Evolutionary conservation across 1,284 basidiomycete species (phyloP).

Genomic region (Fomitopsis betulina): DNA sequence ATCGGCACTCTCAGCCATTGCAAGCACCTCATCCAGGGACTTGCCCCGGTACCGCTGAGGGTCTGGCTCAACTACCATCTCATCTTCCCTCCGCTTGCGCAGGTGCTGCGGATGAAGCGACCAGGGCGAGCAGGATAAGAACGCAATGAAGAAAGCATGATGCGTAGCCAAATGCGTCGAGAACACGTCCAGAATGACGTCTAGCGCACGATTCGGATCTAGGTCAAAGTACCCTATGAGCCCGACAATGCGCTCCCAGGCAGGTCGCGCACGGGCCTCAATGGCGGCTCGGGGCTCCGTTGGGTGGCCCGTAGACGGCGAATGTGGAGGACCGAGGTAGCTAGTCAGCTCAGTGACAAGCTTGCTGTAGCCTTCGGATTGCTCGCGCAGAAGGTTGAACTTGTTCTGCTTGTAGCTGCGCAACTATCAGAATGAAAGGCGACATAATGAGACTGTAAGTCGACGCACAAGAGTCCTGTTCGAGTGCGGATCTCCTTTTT

Average conservation of each 20-base stretch:
- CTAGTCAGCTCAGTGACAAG: conserved; percentile 83
- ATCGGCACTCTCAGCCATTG: conserved; percentile 39
- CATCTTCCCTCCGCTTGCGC: conserved; percentile 16
- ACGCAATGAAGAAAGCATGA: conserved; percentile 87
- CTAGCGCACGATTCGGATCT: conserved; percentile 91
- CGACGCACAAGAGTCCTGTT: conserved; percentile 76
- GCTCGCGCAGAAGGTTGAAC: conserved; percentile 95
- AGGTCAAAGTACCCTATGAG: conserved; percentile 96
- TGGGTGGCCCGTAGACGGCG: conserved; percentile 52
- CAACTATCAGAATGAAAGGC: not conserved
- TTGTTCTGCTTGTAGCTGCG: conserved; percentile 95
- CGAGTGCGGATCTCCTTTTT: conserved; percentile 76
- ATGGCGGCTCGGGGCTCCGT: conserved; percentile 53
- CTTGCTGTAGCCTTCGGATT: conserved; percentile 96
- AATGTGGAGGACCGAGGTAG: conserved; percentile 72
- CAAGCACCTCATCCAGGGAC: conserved; percentile 60
- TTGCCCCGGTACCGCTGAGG: conserved; percentile 50
- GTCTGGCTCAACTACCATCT: conserved; percentile 33
- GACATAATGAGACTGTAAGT: not conserved
- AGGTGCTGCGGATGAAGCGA: conserved; percentile 22
- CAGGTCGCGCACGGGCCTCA: conserved; percentile 61
- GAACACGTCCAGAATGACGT: conserved; percentile 91
- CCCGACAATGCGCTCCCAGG: conserved; percentile 86
- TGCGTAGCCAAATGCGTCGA: conserved; percentile 80
- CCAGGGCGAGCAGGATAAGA: conserved; percentile 87